Conservation (phyloP, 2,329 filamentous ascomycete genomes). For the Lomentospora prolificans region DNA sequence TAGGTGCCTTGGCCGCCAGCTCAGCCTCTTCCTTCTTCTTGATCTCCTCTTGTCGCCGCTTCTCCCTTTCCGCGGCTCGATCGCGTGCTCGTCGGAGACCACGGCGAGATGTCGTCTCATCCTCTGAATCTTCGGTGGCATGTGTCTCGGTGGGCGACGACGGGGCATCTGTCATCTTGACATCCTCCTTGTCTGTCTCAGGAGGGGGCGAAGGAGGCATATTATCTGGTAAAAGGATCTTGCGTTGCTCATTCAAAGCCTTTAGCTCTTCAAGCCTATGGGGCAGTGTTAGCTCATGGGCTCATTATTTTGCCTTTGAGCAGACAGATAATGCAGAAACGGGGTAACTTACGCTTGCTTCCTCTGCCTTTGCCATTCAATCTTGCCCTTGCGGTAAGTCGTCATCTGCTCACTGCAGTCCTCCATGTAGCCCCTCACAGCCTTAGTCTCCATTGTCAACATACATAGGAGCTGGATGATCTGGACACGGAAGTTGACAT, state of each 20-base stretch:
- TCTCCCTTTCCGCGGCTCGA: slow-evolving; percentile 52
- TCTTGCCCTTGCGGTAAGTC: slow-evolving; percentile 87
- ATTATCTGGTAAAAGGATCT: slow-evolving; percentile 64
- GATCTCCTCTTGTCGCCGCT: slow-evolving; percentile 68
- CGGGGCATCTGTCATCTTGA: slow-evolving; percentile 48
- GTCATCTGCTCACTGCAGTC: slow-evolving; percentile 93
- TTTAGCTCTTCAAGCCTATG: slow-evolving; percentile 60
- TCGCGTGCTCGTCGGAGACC: slow-evolving; percentile 8
- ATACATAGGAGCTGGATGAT: slow-evolving; percentile 79
- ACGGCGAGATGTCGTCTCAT: slow-evolving; percentile 36
- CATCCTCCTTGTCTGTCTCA: slow-evolving; percentile 42
- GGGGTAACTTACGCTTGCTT: slow-evolving; percentile 56
- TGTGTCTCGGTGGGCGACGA: slow-evolving; percentile 43
- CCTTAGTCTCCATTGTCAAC: slow-evolving; percentile 76
- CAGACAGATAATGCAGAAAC: not conserved
- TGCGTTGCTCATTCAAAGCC: slow-evolving; percentile 61
- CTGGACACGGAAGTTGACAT: slow-evolving; percentile 73
- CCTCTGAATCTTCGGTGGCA: slow-evolving; percentile 56
- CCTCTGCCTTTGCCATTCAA: slow-evolving; percentile 76
- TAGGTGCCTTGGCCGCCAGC: slow-evolving; percentile 55
- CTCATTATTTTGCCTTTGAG: slow-evolving; percentile 7
- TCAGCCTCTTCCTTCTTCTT: slow-evolving; percentile 58
- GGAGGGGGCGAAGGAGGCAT: slow-evolving; percentile 51
- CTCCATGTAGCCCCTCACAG: slow-evolving; percentile 80
- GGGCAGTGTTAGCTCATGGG: slow-evolving; percentile 17